A percentile compares a stretch with the other conserved stretches of the same genome.
These are phyloP conservation scores for Raffaelea ambrosiae DNA, from an alignment of 2,329 filamentous ascomycete genomes.

Conservation along the genomic window DNA sequence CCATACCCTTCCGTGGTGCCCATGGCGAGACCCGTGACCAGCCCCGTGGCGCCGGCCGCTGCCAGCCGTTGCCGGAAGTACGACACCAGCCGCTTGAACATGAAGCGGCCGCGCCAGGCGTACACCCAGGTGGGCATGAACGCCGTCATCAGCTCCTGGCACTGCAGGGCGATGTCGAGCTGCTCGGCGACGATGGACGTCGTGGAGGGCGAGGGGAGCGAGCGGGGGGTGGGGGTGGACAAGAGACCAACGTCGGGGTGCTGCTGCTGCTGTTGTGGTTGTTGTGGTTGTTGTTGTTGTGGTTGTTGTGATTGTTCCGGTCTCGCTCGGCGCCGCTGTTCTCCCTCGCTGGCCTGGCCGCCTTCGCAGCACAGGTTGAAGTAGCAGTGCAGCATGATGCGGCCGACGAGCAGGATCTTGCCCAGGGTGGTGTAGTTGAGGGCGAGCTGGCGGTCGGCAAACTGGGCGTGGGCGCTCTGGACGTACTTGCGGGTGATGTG, in stretches of 20 bases:
- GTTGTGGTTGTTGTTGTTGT: too few relatives aligned
- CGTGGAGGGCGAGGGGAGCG: too few relatives aligned
- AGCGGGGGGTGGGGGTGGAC: too few relatives aligned
- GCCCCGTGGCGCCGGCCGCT: too few relatives aligned
- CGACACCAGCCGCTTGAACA: slow-evolving; percentile 2
- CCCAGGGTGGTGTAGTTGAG: slow-evolving; percentile 32
- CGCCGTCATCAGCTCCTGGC: slow-evolving; percentile 3
- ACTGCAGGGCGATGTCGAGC: slow-evolving; percentile 8
- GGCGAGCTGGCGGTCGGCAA: slow-evolving; percentile 32
- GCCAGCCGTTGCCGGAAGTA: neutral
- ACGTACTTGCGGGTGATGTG: slow-evolving; percentile 31
- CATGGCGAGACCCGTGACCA: too few relatives aligned
- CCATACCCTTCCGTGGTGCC: too few relatives aligned
- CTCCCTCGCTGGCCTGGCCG: neutral
- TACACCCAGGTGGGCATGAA: slow-evolving; percentile 5
- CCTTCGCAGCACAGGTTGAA: slow-evolving; percentile 2
- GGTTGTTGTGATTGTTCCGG: too few relatives aligned
- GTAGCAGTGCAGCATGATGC: slow-evolving; percentile 25
- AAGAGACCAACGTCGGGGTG: too few relatives aligned
- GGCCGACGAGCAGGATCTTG: slow-evolving; percentile 26
- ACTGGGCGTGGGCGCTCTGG: slow-evolving; percentile 29
- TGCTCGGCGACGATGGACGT: slow-evolving; percentile 1
- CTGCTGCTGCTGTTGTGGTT: neutral
- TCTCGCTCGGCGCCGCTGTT: too few relatives aligned
- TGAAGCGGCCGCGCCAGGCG: slow-evolving; percentile 1